Base-by-base conservation (phyloP, 345 rosid species). In the Dipteronia dyeriana region DNA sequence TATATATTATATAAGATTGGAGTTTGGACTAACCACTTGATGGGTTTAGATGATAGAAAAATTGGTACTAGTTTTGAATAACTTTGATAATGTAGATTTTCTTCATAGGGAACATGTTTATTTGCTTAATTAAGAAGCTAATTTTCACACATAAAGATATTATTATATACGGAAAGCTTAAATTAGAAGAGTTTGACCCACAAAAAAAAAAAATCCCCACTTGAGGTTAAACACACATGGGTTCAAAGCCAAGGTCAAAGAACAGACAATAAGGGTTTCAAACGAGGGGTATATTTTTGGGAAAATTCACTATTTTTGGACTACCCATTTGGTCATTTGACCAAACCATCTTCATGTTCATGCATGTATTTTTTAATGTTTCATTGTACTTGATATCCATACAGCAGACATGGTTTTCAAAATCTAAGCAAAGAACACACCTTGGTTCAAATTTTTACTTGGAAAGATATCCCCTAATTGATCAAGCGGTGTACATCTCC, bases 171-270 rank as follows among this genome's bases (percentile, higher is more conserved):
- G 38, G 77, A 76, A 79, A 86, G 75, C 86, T 85, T 86, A 77
- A 78, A 71, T 77, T 79, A 61, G 79, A 85, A 84, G 89, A 53
- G 41, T 84, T 86, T 84, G 87, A 82, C 86, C 76, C 84, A 1
- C 29, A 26, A 26, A 26, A 26, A 29, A 29, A 29, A 29, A 29
- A 1, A 29, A 1, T 1, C 67, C 77, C 25, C 76, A 56, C 79
- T 76, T 61, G 74, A 63, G 70, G 75, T 75, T 73, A 64, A 71
- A 69, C 53, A 53, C 43, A 53, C 75, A 76, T 25, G 85, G 25
- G 62, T 19, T 70, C 74, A 79, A 63, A 43, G 12, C 20, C 54
- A 20, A 69, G 59, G 73, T 22, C 75, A 31, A 26, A 54, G 62
- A 70, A 75, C 62, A 71, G 71, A 66, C 79, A 66, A 49, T 26